Evolutionary conservation across 306 rosid species (phyloP).

Genomic region (Pyrus pyrifolia): DNA sequence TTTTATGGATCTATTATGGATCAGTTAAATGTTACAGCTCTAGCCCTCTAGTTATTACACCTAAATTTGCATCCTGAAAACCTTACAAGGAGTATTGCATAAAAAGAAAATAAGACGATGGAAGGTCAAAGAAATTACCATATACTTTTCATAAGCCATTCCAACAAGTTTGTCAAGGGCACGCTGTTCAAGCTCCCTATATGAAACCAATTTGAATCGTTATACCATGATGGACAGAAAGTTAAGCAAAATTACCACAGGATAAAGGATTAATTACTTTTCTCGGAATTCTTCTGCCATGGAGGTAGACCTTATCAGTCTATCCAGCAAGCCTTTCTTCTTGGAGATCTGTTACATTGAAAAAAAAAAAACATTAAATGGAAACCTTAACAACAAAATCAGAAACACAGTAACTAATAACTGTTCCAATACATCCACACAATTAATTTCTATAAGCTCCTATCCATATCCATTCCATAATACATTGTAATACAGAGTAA

Average conservation of each 20-base stretch:
- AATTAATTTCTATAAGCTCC: neutral
- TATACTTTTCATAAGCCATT: conserved; percentile 79
- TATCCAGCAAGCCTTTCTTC: conserved; percentile 58
- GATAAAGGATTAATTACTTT: conserved; percentile 46
- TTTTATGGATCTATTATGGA: neutral
- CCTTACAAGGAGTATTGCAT: conserved; percentile 6
- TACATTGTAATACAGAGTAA: conserved; percentile 12
- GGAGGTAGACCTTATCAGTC: conserved; percentile 52
- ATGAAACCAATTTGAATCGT: conserved; percentile 12
- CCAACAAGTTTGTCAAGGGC: conserved; percentile 74
- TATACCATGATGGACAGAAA: conserved; percentile 21
- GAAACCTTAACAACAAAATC: neutral
- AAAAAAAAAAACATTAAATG: conserved; percentile 21
- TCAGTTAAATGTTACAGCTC: neutral
- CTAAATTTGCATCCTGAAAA: neutral
- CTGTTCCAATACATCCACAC: neutral
- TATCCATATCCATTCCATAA: neutral
- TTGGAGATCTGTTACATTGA: conserved; percentile 47
- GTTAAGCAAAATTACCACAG: conserved; percentile 10
- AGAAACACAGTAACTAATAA: neutral
- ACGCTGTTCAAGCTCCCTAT: conserved; percentile 77
- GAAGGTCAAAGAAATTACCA: conserved; percentile 46
- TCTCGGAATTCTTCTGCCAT: conserved; percentile 56
- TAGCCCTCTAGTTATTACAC: neutral
- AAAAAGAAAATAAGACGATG: conserved; percentile 7